These are phyloP conservation scores for Trametopsis cervina DNA, from an alignment of 768 basidiomycete genomes.

Conservation along the genomic window DNA sequence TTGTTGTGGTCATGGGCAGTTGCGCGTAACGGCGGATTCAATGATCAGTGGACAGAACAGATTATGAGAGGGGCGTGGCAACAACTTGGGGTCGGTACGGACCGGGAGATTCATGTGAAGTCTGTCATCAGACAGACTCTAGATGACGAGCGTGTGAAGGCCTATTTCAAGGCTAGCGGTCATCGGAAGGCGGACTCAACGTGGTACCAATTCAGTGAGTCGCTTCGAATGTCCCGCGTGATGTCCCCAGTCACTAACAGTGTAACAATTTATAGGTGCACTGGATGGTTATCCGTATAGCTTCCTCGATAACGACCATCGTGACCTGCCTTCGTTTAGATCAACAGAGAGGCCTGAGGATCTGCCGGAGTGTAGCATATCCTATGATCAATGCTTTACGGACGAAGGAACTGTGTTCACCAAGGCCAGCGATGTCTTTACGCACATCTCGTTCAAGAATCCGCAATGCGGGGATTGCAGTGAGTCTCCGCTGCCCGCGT, in stretches of 20 bases:
- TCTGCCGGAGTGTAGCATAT: slow-evolving; percentile 16
- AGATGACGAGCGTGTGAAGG: slow-evolving; percentile 12
- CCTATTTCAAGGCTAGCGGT: slow-evolving; percentile 15
- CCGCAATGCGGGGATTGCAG: slow-evolving; percentile 31
- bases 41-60: slow-evolving; percentile 16
- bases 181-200: slow-evolving; percentile 13
- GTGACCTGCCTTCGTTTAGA: slow-evolving; percentile 12
- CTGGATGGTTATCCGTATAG: slow-evolving; percentile 30
- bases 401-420: slow-evolving; percentile 6
- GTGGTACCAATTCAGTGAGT: slow-evolving; percentile 18
- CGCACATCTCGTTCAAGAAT: slow-evolving; percentile 26
- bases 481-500: slow-evolving; percentile 1
- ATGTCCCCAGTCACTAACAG: background rate
- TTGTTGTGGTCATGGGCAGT: slow-evolving; percentile 33
- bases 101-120: slow-evolving; percentile 8
- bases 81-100: slow-evolving; percentile 21
- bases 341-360: slow-evolving; percentile 3
- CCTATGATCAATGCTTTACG: slow-evolving; percentile 19
- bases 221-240: background rate
- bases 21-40: slow-evolving; percentile 22
- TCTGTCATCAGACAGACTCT: slow-evolving; percentile 16
- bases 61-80: slow-evolving; percentile 22
- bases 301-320: slow-evolving; percentile 5
- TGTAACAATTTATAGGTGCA: slow-evolving; percentile 21
- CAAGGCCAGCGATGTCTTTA: slow-evolving; percentile 25